Percentiles rank a stretch among this genome's conserved stretches.
Conservation (phyloP, 202 grass and related monocot genomes). For the Musa balbisiana region DNA sequence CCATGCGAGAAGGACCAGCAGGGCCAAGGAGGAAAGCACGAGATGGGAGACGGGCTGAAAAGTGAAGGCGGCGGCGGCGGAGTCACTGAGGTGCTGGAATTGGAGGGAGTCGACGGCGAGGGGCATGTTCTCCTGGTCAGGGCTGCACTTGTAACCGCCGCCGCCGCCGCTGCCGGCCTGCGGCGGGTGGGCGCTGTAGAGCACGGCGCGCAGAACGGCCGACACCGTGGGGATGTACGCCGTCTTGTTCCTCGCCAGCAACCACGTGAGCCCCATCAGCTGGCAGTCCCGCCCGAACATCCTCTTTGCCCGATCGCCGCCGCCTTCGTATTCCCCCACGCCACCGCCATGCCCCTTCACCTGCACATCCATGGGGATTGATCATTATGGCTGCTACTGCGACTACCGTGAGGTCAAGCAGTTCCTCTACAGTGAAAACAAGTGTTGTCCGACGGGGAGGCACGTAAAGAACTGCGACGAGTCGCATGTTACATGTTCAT, state of each 20-base stretch:
- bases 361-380: neutral
- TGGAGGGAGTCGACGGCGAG: constrained; percentile 21
- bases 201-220: constrained; percentile 16
- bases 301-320: constrained; percentile 3
- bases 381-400: too few relatives aligned
- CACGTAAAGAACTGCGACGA: neutral
- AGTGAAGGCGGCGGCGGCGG: neutral
- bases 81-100: neutral
- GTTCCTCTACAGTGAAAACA: too few relatives aligned
- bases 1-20: neutral
- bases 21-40: neutral
- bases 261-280: constrained; percentile 22
- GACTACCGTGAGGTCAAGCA: too few relatives aligned
- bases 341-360: constrained; percentile 5
- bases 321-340: neutral
- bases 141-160: neutral
- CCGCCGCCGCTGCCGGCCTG: neutral
- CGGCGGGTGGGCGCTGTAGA: constrained; percentile 10
- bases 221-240: constrained; percentile 20
- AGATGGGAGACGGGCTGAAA: neutral
- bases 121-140: constrained; percentile 20
- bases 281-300: constrained; percentile 20
- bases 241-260: constrained; percentile 21
- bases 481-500: neutral
- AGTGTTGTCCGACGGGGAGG: too few relatives aligned